Evolutionary conservation across 148 eudicot species (phyloP).

Genomic region (Rhododendron ovatum): DNA sequence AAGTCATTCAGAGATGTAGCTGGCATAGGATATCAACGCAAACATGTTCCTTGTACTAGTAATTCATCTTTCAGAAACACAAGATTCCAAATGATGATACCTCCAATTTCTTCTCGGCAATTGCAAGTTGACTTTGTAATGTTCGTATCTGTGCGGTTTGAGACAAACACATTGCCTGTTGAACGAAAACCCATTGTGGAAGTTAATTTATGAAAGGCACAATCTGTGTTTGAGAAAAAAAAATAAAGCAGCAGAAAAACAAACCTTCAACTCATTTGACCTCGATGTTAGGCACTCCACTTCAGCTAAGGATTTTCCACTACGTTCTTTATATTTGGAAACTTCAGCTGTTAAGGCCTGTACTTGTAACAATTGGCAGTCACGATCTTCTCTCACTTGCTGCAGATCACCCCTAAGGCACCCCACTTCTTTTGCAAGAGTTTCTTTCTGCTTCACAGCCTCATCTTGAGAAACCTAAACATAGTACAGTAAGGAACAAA

Average conservation of each 20-base stretch:
- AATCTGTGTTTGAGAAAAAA: neutral
- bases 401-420: conserved; percentile 68
- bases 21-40: neutral
- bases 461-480: conserved; percentile 70
- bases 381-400: conserved; percentile 77
- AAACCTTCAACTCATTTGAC: conserved; percentile 76
- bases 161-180: conserved; percentile 56
- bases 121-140: conserved; percentile 62
- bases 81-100: conserved; percentile 24
- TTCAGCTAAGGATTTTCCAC: conserved; percentile 58
- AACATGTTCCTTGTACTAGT: neutral
- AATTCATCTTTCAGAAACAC: conserved; percentile 10
- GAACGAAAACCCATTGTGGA: neutral
- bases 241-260: conserved; percentile 1
- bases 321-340: conserved; percentile 55
- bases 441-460: conserved; percentile 68
- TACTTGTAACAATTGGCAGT: conserved; percentile 57
- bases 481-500: neutral
- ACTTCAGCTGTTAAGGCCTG: conserved; percentile 56
- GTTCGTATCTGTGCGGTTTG: conserved; percentile 59
- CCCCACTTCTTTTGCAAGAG: conserved; percentile 55
- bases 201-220: neutral
- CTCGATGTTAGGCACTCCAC: conserved; percentile 50
- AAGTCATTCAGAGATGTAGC: neutral
- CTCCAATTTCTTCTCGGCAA: conserved; percentile 69